These are phyloP conservation scores for Physaria fendleri DNA, from an alignment of 345 rosid species.

Conservation along the genomic window DNA sequence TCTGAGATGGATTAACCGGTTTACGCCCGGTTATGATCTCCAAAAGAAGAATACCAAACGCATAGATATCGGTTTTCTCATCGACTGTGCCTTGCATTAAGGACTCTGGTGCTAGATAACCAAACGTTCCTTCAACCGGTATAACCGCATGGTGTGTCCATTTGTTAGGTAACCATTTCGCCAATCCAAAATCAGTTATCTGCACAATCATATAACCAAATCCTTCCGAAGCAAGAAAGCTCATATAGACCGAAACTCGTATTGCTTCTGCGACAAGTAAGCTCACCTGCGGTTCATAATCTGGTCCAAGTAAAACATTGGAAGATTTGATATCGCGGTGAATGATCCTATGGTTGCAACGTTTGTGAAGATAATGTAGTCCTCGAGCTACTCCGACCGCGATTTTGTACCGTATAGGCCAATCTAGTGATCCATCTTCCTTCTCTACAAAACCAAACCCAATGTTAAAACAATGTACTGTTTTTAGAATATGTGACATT, in stretches of 20 bases:
- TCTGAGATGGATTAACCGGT: conserved; percentile 71
- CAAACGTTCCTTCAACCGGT: conserved; percentile 97
- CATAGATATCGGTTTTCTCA: conserved; percentile 87
- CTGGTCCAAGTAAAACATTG: conserved; percentile 82
- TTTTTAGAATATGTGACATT: too few species aligned
- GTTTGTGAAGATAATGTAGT: conserved; percentile 82
- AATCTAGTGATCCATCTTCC: conserved; percentile 33
- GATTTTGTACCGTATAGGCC: conserved; percentile 72
- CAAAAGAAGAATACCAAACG: conserved; percentile 79
- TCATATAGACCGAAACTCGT: background rate
- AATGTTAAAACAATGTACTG: background rate
- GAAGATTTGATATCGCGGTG: conserved; percentile 96
- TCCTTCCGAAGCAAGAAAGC: too few species aligned
- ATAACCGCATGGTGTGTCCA: conserved; percentile 87
- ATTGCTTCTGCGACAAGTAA: conserved; percentile 16
- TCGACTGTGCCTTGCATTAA: conserved; percentile 92
- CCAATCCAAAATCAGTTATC: conserved; percentile 97
- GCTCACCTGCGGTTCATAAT: conserved; percentile 78
- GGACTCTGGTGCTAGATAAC: conserved; percentile 92
- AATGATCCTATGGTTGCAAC: conserved; percentile 79
- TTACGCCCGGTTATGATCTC: conserved; percentile 76
- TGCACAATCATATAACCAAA: too few species aligned
- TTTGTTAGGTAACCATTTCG: conserved; percentile 93
- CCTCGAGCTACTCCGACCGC: conserved; percentile 76
- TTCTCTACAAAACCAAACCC: conserved; percentile 6